Evolutionary conservation across 441 rosid species (phyloP), one percentile per base, ranked within the genome.

Genomic region (Hura crepitans): DNA sequence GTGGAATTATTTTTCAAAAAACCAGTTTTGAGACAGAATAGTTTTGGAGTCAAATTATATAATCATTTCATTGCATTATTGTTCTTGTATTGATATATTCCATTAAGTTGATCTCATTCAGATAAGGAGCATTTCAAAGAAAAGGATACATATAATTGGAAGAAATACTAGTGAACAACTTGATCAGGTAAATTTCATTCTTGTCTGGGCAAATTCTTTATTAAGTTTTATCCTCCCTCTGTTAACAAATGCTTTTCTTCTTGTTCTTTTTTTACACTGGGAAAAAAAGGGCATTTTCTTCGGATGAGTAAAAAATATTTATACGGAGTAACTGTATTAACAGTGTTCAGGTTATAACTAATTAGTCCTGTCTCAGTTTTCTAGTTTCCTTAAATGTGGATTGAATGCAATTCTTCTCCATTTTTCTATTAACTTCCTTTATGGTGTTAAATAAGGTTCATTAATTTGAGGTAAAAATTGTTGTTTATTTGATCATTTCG

Each of bases 111-210:
- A 28, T 20, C 27, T 30, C 42, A 23, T 70, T 68, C 81, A 82
- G 87, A 80, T 87, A 76, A 74, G 72, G 25, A 72, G 71, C 65
- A 76, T 82, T 68, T 78, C 87, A 59, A 81, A 87, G 82, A 77
- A 78, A 65, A 78, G 84, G 79, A 75, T 85, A 64, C 75, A 85
- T 58, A 64, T 87, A 81, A 83, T 84, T 66, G 91, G 91, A 73
- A 81, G 89, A 72, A 87, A 87, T 81, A 71, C 87, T 58, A 79
- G 80, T 39, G 89, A 83, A 74, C 75, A 80, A 62, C 76, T 85
- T 59, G 89, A 85, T 63, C 73, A 73, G 84, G 91, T 87, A 73
- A 80, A 14, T 62, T 28, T 64, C 57, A 20, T 45, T 45, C 39
- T 45, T 39, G 7, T 20, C 35, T 23, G 6, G 39, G 28, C 1